Base-by-base conservation (phyloP, 2,329 filamentous ascomycete species). In the Mycosphaerella sp. region DNA sequence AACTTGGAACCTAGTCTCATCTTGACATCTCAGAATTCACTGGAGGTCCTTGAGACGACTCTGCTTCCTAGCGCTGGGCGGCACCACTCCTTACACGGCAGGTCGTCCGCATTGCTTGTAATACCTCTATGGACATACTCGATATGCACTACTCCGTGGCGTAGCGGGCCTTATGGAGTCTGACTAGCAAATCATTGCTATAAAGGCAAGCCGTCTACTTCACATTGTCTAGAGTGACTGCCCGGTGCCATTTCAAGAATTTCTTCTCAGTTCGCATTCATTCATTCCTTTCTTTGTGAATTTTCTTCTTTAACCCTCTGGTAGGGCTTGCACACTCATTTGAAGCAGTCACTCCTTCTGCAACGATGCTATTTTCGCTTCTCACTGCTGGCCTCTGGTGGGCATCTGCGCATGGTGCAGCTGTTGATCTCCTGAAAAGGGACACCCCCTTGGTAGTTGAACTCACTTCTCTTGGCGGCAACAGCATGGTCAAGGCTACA, bases 401-500 rank as follows among this genome's bases (percentile, higher is more conserved):
- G 25, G 45, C 45, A 5, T 21, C 18, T 34, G 45, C 37, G 17
- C 28, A 30, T 18, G 37, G 36, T 37, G 45, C 45, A 14, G 59
- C 53, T 10, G 47, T 61, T 36, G 55, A 56, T 32, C 46, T 61
- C n/a, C 41, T 52, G 30, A 58, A 55, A 48, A 50, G 59, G 32
- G 56, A 51, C 34, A 53, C 59, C 14, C 56, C 59, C 5, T 53
- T 63, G 21, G 54, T 56, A 14, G 57, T 63, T 39, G 53, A 54
- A 13, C 47, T 63, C 17, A 53, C 58, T 7, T 48, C 51, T n/a
- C 45, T 58, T 12, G 54, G 30, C 10, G 7, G 50, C 40, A 55
- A 61, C 53, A 61, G 52, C 47, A 59, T 54, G 45, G 59, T 63
- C 43, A 62, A 59, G 47, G 58, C 56, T 3, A 44, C 51, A n/a